These are phyloP conservation scores for Acacia crassicarpa DNA, from an alignment of 306 rosid genomes.

Conservation along the genomic window DNA sequence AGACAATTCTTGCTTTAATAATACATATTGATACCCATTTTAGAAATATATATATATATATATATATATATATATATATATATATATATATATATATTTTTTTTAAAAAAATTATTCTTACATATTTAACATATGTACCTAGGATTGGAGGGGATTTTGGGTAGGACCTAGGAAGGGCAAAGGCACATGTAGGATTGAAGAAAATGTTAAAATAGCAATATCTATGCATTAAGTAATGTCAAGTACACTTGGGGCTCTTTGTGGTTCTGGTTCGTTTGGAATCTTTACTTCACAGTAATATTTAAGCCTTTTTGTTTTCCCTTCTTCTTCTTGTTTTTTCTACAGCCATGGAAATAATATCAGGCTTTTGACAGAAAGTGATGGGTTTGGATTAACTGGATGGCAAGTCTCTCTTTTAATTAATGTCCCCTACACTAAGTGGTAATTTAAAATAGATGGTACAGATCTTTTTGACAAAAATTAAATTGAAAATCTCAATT, in stretches of 20 bases:
- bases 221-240: conserved; percentile 1
- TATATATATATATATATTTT: no score
- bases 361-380: background rate
- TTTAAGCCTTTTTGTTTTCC: background rate
- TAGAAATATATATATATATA: no score
- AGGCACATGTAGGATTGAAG: conserved; percentile 6
- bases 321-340: background rate
- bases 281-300: conserved; percentile 14
- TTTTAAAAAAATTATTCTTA: background rate
- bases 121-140: background rate
- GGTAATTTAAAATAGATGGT: background rate
- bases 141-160: background rate
- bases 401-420: background rate
- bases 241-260: background rate
- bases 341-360: background rate
- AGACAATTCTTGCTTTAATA: background rate
- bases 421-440: background rate
- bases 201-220: conserved; percentile 12
- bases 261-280: conserved; percentile 36
- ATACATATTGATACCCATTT: background rate
- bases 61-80: no score
- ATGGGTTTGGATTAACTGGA: background rate
- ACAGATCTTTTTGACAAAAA: background rate
- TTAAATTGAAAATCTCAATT: background rate
- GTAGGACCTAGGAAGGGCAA: background rate